Conservation (phyloP, 2,329 filamentous ascomycete genomes). For the Ceratocystis huliohia region DNA sequence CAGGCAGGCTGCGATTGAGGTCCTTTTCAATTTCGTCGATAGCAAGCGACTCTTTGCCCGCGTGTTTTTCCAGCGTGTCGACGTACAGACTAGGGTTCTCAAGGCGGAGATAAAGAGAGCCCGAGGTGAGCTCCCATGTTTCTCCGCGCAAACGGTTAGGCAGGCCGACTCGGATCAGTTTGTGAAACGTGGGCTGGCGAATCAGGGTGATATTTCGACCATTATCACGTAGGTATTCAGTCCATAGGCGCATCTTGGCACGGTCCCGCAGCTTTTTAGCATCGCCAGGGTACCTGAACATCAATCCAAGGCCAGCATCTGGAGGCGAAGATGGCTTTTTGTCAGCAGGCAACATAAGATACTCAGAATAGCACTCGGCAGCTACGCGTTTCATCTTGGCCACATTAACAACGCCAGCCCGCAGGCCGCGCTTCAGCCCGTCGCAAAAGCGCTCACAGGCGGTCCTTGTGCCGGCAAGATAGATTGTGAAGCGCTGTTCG, state of each 20-base stretch:
- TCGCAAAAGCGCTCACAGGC: constrained; percentile 94
- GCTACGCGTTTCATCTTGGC: constrained; percentile 71
- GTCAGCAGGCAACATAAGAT: constrained; percentile 52
- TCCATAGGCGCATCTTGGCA: constrained; percentile 96
- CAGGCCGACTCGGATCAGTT: constrained; percentile 86
- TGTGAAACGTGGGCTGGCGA: constrained; percentile 93
- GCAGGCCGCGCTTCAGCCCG: constrained; percentile 77
- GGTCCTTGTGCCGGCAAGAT: constrained; percentile 76
- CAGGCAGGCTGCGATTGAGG: constrained; percentile 85
- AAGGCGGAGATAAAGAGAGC: constrained; percentile 76
- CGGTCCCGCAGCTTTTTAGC: constrained; percentile 84
- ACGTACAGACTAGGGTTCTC: constrained; percentile 73
- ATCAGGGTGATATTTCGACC: constrained; percentile 85
- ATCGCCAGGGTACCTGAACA: constrained; percentile 92
- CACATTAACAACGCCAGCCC: constrained; percentile 77
- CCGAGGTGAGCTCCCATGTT: constrained; percentile 90
- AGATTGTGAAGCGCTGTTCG: constrained; percentile 81
- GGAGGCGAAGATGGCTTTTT: constrained; percentile 38
- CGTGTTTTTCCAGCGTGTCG: constrained; percentile 72
- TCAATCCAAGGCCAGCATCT: constrained; percentile 84
- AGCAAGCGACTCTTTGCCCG: constrained; percentile 77
- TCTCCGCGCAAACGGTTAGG: constrained; percentile 88
- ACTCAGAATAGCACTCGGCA: constrained; percentile 82
- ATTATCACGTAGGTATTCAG: constrained; percentile 90
- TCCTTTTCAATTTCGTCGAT: constrained; percentile 99